phyloP scores from a whole-genome alignment of 1,284 basidiomycete species.

The Ceratobasidium sp. region DNA sequence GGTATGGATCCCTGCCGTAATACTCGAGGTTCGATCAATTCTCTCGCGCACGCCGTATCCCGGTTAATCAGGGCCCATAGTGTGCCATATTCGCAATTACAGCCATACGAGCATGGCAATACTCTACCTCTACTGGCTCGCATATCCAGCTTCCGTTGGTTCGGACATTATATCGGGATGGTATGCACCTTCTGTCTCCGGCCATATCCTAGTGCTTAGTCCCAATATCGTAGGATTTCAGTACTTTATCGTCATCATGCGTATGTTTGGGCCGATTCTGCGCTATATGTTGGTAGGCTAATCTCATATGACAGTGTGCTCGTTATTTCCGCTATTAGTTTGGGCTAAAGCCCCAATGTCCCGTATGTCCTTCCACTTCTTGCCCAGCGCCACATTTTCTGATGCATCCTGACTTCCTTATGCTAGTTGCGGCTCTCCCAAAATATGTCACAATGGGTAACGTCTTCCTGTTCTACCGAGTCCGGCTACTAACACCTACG shows the following conservation, averaged over 20 bases:
- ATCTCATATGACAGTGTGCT: conserved; percentile 6
- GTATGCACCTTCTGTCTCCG: not conserved
- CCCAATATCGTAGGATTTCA: conserved; percentile 39
- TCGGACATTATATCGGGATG: conserved; percentile 36
- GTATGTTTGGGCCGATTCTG: conserved; percentile 1
- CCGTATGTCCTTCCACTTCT: not conserved
- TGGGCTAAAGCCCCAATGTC: conserved; percentile 21
- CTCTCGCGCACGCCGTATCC: no score
- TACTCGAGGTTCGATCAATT: conserved; percentile 15
- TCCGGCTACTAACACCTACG: no score
- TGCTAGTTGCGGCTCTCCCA: conserved; percentile 17
- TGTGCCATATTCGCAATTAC: conserved; percentile 21
- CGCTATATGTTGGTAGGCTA: not conserved
- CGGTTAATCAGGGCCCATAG: not conserved
- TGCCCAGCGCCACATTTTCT: no score
- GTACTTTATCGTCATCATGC: conserved; percentile 35
- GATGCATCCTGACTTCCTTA: not conserved
- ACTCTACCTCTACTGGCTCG: not conserved
- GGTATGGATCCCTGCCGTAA: conserved; percentile 26
- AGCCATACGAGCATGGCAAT: conserved; percentile 32
- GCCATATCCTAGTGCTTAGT: no score
- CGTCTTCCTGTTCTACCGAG: not conserved
- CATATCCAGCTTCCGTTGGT: conserved; percentile 6
- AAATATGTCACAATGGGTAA: conserved; percentile 34
- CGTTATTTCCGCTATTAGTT: conserved; percentile 28